Percentiles rank a stretch among this genome's conserved stretches.
phyloP scores from a whole-genome alignment of 257 asterid genomes.

The Coffea eugenioides region DNA sequence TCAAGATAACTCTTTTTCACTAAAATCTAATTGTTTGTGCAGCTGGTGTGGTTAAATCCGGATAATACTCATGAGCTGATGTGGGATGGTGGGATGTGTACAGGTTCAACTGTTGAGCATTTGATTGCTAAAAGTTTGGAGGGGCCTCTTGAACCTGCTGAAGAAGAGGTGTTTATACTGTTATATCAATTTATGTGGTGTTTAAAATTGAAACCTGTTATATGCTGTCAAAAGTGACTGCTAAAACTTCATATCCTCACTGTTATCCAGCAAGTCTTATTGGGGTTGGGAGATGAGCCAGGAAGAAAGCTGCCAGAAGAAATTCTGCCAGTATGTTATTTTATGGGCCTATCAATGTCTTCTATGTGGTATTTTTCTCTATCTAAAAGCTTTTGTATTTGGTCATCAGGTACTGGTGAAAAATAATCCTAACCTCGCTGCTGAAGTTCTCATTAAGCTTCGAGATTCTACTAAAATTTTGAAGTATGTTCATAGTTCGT shows the following conservation, averaged over 20 bases:
- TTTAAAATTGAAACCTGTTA: not conserved
- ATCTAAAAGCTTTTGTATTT: not conserved
- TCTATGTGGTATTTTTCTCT: not conserved
- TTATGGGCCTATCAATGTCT: conserved; percentile 5
- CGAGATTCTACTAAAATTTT: conserved; percentile 85
- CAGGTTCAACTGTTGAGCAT: conserved; percentile 92
- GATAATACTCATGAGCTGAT: conserved; percentile 78
- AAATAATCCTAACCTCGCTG: conserved; percentile 93
- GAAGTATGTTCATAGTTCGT: conserved; percentile 52
- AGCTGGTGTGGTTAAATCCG: conserved; percentile 93
- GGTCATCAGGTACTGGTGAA: conserved; percentile 79
- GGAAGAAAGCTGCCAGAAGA: conserved; percentile 72
- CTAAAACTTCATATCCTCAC: conserved; percentile 3
- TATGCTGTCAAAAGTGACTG: conserved; percentile 11
- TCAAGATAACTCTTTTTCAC: not conserved
- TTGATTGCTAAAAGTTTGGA: conserved; percentile 85
- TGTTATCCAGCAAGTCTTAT: conserved; percentile 65
- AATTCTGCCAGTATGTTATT: conserved; percentile 78
- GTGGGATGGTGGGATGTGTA: conserved; percentile 97
- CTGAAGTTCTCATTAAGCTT: conserved; percentile 82
- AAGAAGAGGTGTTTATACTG: conserved; percentile 66
- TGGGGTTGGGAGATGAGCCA: conserved; percentile 77
- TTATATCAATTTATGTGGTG: not conserved
- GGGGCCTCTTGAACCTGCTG: conserved; percentile 81
- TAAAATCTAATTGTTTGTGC: conserved; percentile 27